phyloP scores from a whole-genome alignment of 192 early-diverging fungal species.

The Rhizophlyctis rosea region DNA sequence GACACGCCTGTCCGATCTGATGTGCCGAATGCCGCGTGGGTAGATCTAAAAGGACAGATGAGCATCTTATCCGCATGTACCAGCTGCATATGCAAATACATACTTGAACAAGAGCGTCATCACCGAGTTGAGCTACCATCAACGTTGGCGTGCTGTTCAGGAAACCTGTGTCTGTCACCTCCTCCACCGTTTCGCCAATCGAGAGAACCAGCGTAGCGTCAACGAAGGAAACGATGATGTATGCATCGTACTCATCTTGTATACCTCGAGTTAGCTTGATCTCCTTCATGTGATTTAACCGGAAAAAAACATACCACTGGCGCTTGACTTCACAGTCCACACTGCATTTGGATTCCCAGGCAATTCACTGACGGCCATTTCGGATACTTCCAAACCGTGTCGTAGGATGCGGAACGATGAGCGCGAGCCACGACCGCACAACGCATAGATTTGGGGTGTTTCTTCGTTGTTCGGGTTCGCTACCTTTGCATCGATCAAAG shows the following conservation, averaged over 20 bases:
- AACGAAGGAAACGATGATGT: constrained; percentile 89
- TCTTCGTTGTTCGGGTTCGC: constrained; percentile 89
- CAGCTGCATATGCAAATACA: constrained; percentile 9
- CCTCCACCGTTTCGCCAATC: constrained; percentile 90
- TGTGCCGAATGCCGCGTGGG: constrained; percentile 86
- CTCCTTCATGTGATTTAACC: not conserved
- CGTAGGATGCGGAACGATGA: constrained; percentile 84
- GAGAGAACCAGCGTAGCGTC: constrained; percentile 90
- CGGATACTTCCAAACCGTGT: constrained; percentile 88
- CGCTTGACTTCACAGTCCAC: constrained; percentile 64
- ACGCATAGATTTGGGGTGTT: constrained; percentile 88
- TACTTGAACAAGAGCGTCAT: constrained; percentile 85
- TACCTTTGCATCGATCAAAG: constrained; percentile 80
- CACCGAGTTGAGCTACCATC: constrained; percentile 76
- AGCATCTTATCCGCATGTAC: not conserved
- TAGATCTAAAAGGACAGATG: constrained; percentile 47
- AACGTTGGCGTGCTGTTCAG: constrained; percentile 80
- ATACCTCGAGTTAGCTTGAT: not conserved
- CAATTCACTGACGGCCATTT: constrained; percentile 88
- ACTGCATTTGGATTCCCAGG: constrained; percentile 92
- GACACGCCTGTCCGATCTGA: constrained; percentile 79
- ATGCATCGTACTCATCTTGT: constrained; percentile 66
- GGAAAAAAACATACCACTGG: constrained; percentile 21
- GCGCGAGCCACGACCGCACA: constrained; percentile 78
- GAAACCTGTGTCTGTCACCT: constrained; percentile 90